Evolutionary conservation across 305 asterid genomes (phyloP).

Genomic region (Plantago coronopus): DNA sequence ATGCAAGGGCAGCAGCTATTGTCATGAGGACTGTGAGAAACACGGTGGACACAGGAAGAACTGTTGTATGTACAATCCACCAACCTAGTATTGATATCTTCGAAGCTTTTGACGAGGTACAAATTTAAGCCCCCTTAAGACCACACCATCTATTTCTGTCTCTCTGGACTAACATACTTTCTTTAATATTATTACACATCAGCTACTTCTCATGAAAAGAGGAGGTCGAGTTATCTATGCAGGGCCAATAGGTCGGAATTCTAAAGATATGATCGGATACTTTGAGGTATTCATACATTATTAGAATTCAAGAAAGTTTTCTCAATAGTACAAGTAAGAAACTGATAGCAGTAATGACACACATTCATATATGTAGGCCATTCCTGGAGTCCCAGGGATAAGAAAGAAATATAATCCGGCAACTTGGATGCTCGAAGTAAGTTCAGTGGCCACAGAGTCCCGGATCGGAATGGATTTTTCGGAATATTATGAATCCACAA

Average conservation of each 20-base stretch:
- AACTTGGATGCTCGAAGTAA: conserved; percentile 98
- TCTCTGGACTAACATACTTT: conserved; percentile 1
- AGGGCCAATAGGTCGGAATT: conserved; percentile 79
- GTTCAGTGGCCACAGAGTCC: conserved; percentile 65
- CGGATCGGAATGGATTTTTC: conserved; percentile 80
- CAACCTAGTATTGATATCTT: conserved; percentile 66
- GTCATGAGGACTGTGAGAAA: conserved; percentile 72
- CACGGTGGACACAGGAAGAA: conserved; percentile 67
- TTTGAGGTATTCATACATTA: conserved; percentile 58
- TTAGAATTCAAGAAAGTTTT: conserved; percentile 1
- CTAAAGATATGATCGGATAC: conserved; percentile 65
- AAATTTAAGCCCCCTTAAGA: background rate
- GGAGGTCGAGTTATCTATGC: conserved; percentile 95
- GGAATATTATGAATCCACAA: conserved; percentile 62
- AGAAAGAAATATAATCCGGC: conserved; percentile 88
- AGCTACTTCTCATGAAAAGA: conserved; percentile 88
- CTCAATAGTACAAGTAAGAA: background rate
- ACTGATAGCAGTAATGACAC: background rate
- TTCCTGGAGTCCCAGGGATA: conserved; percentile 68
- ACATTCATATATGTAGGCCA: conserved; percentile 38
- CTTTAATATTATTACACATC: conserved; percentile 14
- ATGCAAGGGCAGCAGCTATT: conserved; percentile 80
- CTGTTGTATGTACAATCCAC: conserved; percentile 72
- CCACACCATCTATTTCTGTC: background rate
- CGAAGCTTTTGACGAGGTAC: conserved; percentile 69